These are phyloP conservation scores for Hypoxylon sp. DNA, from an alignment of 2,329 filamentous ascomycete genomes.

Conservation along the genomic window DNA sequence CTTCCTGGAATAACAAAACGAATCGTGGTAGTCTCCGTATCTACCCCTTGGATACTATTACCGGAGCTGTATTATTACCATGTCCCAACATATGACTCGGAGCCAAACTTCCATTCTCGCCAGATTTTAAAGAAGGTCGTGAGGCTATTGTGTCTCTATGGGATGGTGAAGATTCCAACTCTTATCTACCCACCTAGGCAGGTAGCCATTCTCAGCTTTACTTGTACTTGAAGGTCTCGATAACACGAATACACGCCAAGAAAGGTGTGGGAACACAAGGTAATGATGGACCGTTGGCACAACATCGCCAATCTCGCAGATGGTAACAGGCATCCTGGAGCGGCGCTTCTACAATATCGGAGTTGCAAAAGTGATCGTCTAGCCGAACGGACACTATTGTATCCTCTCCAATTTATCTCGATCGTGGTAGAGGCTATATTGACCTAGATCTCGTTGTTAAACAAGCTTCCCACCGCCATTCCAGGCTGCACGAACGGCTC, in stretches of 20 bases:
- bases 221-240: background rate
- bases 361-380: conserved; percentile 29
- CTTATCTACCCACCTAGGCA: background rate
- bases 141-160: conserved; percentile 9
- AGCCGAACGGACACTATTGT: conserved; percentile 23
- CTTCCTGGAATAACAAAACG: conserved; percentile 5
- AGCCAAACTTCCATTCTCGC: background rate
- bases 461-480: conserved; percentile 46
- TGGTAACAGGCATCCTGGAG: conserved; percentile 43
- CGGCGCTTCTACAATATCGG: conserved; percentile 31
- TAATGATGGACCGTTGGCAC: conserved; percentile 45
- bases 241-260: conserved; percentile 7
- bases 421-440: conserved; percentile 23
- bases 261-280: conserved; percentile 41
- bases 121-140: conserved; percentile 6
- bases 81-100: conserved; percentile 14
- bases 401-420: conserved; percentile 21
- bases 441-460: conserved; percentile 36
- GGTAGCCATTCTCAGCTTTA: conserved; percentile 2
- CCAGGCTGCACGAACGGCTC: conserved; percentile 48
- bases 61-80: background rate
- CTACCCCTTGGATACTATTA: conserved; percentile 3
- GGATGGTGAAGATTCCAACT: background rate
- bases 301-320: conserved; percentile 57
- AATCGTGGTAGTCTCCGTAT: background rate